These are phyloP conservation scores for Lecanicillium sp. DNA, from an alignment of 2,329 filamentous ascomycete species.

Conservation along the genomic window DNA sequence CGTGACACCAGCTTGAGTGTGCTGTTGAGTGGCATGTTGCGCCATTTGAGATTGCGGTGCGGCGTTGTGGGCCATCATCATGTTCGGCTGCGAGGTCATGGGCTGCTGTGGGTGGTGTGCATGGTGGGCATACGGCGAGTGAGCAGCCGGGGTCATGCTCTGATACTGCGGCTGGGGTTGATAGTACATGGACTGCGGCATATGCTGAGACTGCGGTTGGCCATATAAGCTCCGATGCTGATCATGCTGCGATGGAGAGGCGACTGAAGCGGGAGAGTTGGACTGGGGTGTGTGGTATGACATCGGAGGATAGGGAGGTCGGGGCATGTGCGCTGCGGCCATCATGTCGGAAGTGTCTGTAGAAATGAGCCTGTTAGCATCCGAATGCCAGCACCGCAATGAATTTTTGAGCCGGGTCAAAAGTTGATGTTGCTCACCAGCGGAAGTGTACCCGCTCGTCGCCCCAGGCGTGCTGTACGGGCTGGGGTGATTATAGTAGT, in stretches of 20 bases:
- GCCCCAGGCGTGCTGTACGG: conserved; percentile 78
- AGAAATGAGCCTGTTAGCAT: conserved; percentile 14
- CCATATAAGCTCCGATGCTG: conserved; percentile 83
- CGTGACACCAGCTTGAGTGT: conserved; percentile 47
- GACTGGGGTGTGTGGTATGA: conserved; percentile 90
- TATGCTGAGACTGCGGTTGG: conserved; percentile 69
- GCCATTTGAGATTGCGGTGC: conserved; percentile 50
- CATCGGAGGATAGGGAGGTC: conserved; percentile 79
- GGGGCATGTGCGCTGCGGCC: conserved; percentile 62
- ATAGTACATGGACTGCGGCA: conserved; percentile 77
- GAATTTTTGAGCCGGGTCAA: too few species aligned
- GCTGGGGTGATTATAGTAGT: conserved; percentile 72
- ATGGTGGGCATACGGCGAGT: conserved; percentile 55
- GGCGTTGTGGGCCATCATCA: conserved; percentile 56
- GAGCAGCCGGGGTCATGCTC: conserved; percentile 52
- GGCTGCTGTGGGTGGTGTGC: conserved; percentile 42
- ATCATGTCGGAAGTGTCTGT: conserved; percentile 58
- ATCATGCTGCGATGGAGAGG: conserved; percentile 82
- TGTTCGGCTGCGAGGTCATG: conserved; percentile 56
- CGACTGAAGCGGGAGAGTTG: conserved; percentile 87
- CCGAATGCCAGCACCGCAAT: too few species aligned
- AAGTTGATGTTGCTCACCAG: conserved; percentile 50
- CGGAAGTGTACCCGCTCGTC: conserved; percentile 77
- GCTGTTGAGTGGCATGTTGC: conserved; percentile 52
- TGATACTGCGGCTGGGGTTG: conserved; percentile 53